Base-by-base conservation (phyloP, 495 filamentous ascomycete genomes). In the Hyaloscypha bicolor region DNA sequence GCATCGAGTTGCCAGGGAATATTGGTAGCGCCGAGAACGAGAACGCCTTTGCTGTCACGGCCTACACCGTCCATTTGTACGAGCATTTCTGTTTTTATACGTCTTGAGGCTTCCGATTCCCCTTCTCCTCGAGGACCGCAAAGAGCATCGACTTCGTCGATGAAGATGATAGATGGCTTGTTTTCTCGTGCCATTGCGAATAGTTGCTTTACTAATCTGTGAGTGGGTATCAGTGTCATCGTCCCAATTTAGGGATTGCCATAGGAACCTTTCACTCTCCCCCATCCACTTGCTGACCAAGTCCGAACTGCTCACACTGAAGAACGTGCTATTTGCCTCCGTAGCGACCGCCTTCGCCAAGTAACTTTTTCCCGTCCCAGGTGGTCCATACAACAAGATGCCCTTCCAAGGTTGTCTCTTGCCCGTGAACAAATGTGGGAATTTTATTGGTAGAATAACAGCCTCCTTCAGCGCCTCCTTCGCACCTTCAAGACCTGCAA, bases 11-110 rank as follows among this genome's bases (percentile, higher is more conserved):
- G 95, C 95, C 95, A 99, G 9, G 95, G 95, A 73, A 99, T 98
- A 75, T 99, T 99, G 56, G 95, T 99, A 63, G 95, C 95, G 60
- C 96, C 95, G 12, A 99, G 85, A 52, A 99, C 96, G 39, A 99
- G 82, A 11, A 99, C 94, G 48, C 94, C 96, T 72, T 89, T 93
- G 62, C 88, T 92, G 79, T 97, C 95, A 51, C 93, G 93, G 52
- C 96, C 96, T 4, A 99, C 95, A 77, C 95, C 95, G 72, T 99
- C 95, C 95, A 99, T 99, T 75, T 99, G 95, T 16, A 99, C 96
- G 22, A 99, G 86, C 76, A 99, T 87, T 77, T 99, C 95, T 19
- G 95, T 99, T 76, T 99, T 99, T 80, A 99, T 98, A 71, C 95
- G 90, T 62, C 95, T 87, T 31, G 93, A 97, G 2, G 95, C 95